Base-by-base conservation (phyloP, 495 filamentous ascomycete species). In the Cryomyces minteri region DNA sequence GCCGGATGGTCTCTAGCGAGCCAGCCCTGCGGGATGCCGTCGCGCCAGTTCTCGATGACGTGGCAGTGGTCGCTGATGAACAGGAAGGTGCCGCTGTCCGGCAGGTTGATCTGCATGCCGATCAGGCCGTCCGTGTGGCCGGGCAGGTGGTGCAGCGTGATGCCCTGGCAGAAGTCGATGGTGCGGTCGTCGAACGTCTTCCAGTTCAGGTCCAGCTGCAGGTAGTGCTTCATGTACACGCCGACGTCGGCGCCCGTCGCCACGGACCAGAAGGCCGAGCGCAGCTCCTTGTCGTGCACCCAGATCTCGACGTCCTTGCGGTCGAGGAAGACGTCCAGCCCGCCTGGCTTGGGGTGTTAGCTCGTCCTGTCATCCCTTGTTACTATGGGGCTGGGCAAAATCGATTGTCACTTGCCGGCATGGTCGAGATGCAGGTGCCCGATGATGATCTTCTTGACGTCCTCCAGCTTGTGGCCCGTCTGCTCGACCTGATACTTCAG, bases 401-500 rank as follows among this genome's bases (percentile, higher is more conserved):
- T 25, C 18, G 18, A 10, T 47, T 74, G 69, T 1, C 72, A 49
- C 48, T 70, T 67, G 44, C 34, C 34, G 9, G 34, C 34, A 38
- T 38, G 34, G 34, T 38, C 34, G 9, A 38, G 34, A 44, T 74
- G 71, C 39, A 74, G 49, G 43, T 74, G 71, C 0, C 71, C 67
- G 12, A 74, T 63, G 11, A 74, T 62, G 1, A 72, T 62, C 32
- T 65, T 69, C 48, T 71, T 71, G 10, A 73, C 52, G 49, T 74
- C 69, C 41, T 68, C 12, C 9, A 38, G 9, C 9, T 38, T 38
- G 34, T 38, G 34, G 9, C 34, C 34, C 34, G 34, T 38, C 34
- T 38, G 9, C 34, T 38, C 34, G 34, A 38, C 12, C 34, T 38
- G 34, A 10, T 38, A 10, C 9, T 38, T 14, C 34, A 38, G 34